These are phyloP conservation scores for Linnemannia elongata DNA, from an alignment of 192 early-diverging fungal genomes.

Conservation along the genomic window DNA sequence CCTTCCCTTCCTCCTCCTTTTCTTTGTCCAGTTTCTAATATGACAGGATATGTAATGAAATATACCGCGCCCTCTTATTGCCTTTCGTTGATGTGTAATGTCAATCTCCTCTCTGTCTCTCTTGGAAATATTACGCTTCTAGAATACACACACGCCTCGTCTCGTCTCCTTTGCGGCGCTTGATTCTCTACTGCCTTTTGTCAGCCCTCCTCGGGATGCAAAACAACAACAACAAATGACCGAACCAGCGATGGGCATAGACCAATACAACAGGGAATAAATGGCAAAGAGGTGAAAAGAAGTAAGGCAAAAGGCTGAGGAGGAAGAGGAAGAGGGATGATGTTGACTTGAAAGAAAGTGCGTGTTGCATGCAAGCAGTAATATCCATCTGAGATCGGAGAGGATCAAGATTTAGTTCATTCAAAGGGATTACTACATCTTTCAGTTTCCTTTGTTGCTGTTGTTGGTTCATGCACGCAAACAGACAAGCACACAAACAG, in stretches of 20 bases:
- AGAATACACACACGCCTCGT: background rate
- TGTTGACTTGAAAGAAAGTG: background rate
- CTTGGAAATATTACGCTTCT: background rate
- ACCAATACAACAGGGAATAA: background rate
- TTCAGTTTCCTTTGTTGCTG: background rate
- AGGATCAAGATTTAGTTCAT: background rate
- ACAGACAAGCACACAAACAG: too few species aligned
- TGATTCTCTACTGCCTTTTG: constrained; percentile 10
- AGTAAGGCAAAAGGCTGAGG: background rate
- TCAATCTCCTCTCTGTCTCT: background rate
- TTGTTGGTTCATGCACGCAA: background rate
- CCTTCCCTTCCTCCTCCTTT: background rate
- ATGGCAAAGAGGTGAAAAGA: background rate
- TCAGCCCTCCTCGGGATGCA: background rate
- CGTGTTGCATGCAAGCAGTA: background rate
- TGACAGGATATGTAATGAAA: background rate
- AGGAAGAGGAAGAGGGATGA: background rate
- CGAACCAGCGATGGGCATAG: background rate
- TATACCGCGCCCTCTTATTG: background rate
- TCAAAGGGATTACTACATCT: background rate
- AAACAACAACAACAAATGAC: background rate
- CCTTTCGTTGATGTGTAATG: background rate
- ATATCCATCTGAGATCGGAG: background rate
- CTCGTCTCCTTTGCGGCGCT: background rate
- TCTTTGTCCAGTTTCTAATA: background rate